Conservation (phyloP, 768 basidiomycete species). For the Collybia sp. region DNA sequence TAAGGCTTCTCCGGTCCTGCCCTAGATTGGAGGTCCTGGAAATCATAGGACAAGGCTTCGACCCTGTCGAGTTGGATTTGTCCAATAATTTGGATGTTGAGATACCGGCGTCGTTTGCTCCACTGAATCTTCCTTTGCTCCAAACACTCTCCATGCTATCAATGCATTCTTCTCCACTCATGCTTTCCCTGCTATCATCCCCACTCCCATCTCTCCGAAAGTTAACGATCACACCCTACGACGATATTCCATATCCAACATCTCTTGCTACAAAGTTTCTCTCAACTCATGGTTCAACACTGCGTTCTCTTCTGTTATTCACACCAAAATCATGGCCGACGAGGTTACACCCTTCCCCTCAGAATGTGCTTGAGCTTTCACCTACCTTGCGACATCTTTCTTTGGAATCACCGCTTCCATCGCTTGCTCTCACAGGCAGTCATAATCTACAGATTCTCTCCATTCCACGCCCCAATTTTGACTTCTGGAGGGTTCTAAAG, state of each 20-base stretch:
- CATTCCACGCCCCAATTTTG: slow-evolving; percentile 65
- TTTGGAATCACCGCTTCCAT: slow-evolving; percentile 65
- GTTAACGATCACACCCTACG: slow-evolving; percentile 69
- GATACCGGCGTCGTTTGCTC: slow-evolving; percentile 28
- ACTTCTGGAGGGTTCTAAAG: slow-evolving; percentile 56
- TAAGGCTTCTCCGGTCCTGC: slow-evolving; percentile 51
- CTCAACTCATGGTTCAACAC: slow-evolving; percentile 45
- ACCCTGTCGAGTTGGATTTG: slow-evolving; percentile 44
- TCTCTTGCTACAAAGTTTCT: slow-evolving; percentile 60
- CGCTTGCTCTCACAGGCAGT: slow-evolving; percentile 26
- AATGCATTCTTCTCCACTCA: slow-evolving; percentile 60
- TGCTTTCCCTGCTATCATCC: slow-evolving; percentile 53
- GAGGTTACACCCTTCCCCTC: slow-evolving; percentile 49
- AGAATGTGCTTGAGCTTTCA: slow-evolving; percentile 38
- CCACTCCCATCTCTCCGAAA: slow-evolving; percentile 59
- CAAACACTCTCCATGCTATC: slow-evolving; percentile 59
- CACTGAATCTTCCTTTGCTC: slow-evolving; percentile 53
- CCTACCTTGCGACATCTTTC: slow-evolving; percentile 67
- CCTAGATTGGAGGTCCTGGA: slow-evolving; percentile 59
- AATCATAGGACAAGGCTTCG: slow-evolving; percentile 54
- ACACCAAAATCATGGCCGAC: slow-evolving; percentile 72
- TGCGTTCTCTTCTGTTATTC: slow-evolving; percentile 61
- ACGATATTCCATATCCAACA: slow-evolving; percentile 56
- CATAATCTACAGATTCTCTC: slow-evolving; percentile 61
- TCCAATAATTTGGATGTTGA: slow-evolving; percentile 17